phyloP scores from a whole-genome alignment of 1,139 yeast species.

The Debaryomyces sp. region DNA sequence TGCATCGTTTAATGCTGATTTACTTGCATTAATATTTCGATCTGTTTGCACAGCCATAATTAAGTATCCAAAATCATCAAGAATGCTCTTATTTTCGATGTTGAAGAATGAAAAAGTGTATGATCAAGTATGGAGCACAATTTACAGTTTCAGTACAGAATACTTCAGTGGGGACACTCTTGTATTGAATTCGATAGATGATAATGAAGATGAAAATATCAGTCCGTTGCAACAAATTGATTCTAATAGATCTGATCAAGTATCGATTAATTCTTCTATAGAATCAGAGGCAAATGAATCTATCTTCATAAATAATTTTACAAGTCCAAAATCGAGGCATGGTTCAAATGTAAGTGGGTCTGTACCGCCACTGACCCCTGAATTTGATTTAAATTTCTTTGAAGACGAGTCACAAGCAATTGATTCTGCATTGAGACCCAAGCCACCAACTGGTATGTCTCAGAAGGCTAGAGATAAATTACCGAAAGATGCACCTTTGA shows the following conservation, averaged over 20 bases:
- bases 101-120: slow-evolving; percentile 49
- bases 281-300: slow-evolving; percentile 12
- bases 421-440: slow-evolving; percentile 39
- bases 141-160: slow-evolving; percentile 31
- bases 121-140: slow-evolving; percentile 35
- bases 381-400: neutral
- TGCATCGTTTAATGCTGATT: slow-evolving; percentile 53
- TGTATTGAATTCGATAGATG: slow-evolving; percentile 19
- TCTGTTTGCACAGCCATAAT: slow-evolving; percentile 54
- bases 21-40: slow-evolving; percentile 59
- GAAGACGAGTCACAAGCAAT: slow-evolving; percentile 18
- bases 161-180: slow-evolving; percentile 27
- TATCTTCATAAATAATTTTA: slow-evolving; percentile 12
- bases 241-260: slow-evolving; percentile 15
- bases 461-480: slow-evolving; percentile 59
- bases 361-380: neutral
- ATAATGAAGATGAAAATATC: slow-evolving; percentile 16
- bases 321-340: slow-evolving; percentile 1
- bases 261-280: slow-evolving; percentile 8
- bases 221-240: slow-evolving; percentile 9
- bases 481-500: slow-evolving; percentile 52
- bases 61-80: slow-evolving; percentile 51
- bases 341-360: slow-evolving; percentile 1
- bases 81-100: slow-evolving; percentile 56
- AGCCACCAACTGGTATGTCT: slow-evolving; percentile 66